Evolutionary conservation across 192 early-diverging fungal genomes (phyloP), one percentile per base, ranked within the genome.

Genomic region (Phlyctochytrium bullatum): DNA sequence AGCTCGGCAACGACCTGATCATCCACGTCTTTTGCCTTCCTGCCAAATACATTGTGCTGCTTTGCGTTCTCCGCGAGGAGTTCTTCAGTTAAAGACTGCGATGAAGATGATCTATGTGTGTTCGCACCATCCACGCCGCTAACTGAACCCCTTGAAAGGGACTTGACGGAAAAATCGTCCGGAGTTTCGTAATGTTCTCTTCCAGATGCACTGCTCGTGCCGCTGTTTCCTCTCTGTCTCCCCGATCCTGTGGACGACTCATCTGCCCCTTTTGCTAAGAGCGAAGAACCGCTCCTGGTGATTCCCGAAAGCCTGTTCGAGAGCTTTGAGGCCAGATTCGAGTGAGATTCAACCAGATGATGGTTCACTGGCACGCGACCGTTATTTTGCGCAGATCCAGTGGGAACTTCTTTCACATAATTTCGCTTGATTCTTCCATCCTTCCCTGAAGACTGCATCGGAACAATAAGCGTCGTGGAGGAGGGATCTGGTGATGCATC

Each of bases 1-100:
- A 78, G 33, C 16, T 74, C 62, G 3, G 58, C 51, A 16, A 74
- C 31, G 23, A 52, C 57, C 10, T 56, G 62, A 16, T 36, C 52
- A 47, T 73, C 67, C 31, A 77, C 31, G 6, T 71, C 69, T 3
- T 61, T 10, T 17, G 50, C 4, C 50, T 47, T 47, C 20, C 40
- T 6, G 6, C 40, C 40, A 47, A 47, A 47, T 14, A 47, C 40
- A 47, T 47, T 47, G 40, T 47, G 20, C 40, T 47, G 40, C 40
- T 47, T 47, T 47, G 40, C 40, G 20, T 47, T 47, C 40, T 47
- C 40, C 20, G 40, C 40, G 10, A 47, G 40, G 10, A 47, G 6
- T 47, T 47, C 40, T 47, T 47, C 40, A 20, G 40, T 47, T 20
- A 47, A 47, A 47, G 40, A 47, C 20, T 47, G 40, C 6, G 6